phyloP scores from a whole-genome alignment of 2,329 filamentous ascomycete species.

The Elsinoe fawcettii region DNA sequence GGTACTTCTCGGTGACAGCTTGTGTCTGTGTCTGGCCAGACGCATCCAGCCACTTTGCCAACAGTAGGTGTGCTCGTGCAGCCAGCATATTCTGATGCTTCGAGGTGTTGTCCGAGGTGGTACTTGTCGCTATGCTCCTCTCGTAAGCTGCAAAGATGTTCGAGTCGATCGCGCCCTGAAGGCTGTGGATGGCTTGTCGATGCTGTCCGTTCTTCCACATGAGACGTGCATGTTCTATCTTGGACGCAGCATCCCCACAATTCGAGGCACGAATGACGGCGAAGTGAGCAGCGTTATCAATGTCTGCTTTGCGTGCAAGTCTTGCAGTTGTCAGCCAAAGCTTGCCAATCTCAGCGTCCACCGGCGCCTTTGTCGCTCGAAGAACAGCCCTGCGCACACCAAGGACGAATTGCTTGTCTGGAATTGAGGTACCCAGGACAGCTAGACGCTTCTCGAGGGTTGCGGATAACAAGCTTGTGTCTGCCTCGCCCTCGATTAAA shows the following conservation, averaged over 20 bases:
- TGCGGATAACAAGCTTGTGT: not conserved
- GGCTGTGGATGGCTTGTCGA: conserved; percentile 85
- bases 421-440: conserved; percentile 77
- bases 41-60: conserved; percentile 93
- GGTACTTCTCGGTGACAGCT: conserved; percentile 72
- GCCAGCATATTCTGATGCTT: conserved; percentile 53
- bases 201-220: conserved; percentile 91
- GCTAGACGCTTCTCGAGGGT: conserved; percentile 70
- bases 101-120: conserved; percentile 31
- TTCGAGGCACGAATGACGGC: conserved; percentile 82
- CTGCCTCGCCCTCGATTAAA: conserved; percentile 12
- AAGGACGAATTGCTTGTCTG: conserved; percentile 89
- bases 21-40: conserved; percentile 87
- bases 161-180: conserved; percentile 76
- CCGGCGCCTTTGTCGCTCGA: conserved; percentile 56
- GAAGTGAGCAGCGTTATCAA: conserved; percentile 82
- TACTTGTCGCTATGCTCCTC: conserved; percentile 25
- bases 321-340: conserved; percentile 80
- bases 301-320: conserved; percentile 76
- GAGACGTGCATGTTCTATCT: conserved; percentile 87
- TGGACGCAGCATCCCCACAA: conserved; percentile 76
- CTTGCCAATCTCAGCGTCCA: conserved; percentile 63
- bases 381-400: conserved; percentile 80
- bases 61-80: conserved; percentile 74
- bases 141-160: conserved; percentile 60